phyloP scores from a whole-genome alignment of 2,329 filamentous ascomycete species.

The Chalaropsis thielavioides region DNA sequence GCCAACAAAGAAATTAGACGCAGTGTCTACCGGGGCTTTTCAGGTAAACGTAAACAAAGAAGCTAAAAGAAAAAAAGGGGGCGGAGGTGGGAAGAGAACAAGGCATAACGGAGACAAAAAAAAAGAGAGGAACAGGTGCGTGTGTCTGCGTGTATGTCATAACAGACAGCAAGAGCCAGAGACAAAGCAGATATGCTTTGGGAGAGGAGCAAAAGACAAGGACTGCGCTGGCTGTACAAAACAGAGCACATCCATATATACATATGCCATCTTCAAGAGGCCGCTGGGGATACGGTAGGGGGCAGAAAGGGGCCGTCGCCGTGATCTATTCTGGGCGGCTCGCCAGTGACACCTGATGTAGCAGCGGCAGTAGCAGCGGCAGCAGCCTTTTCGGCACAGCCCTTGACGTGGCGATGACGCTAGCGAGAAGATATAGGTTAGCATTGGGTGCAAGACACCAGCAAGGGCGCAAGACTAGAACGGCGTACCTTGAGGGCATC shows the following conservation, averaged over 20 bases:
- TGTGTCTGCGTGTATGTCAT: neutral
- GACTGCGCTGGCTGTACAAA: neutral
- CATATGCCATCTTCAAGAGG: no score
- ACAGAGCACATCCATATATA: neutral
- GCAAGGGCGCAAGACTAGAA: neutral
- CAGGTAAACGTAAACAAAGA: neutral
- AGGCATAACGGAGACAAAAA: no score
- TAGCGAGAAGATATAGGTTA: constrained; percentile 22
- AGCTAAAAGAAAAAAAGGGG: neutral
- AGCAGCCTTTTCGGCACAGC: constrained; percentile 34
- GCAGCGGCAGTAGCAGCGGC: constrained; percentile 18
- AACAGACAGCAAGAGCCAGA: neutral
- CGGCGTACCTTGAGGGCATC: constrained; percentile 80
- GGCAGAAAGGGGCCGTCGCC: neutral
- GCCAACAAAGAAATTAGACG: neutral
- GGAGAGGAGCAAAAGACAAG: neutral
- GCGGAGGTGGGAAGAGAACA: neutral
- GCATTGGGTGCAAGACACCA: neutral
- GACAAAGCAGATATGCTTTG: neutral
- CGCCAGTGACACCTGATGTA: constrained; percentile 19
- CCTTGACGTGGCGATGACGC: constrained; percentile 50
- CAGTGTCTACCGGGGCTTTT: neutral
- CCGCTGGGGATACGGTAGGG: no score
- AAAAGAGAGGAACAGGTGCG: no score
- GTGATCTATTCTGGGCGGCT: neutral